A percentile compares a stretch with the other conserved stretches of the same genome.
These are phyloP conservation scores for Trichosporon faecale DNA, from an alignment of 1,284 basidiomycete genomes.

Conservation along the genomic window DNA sequence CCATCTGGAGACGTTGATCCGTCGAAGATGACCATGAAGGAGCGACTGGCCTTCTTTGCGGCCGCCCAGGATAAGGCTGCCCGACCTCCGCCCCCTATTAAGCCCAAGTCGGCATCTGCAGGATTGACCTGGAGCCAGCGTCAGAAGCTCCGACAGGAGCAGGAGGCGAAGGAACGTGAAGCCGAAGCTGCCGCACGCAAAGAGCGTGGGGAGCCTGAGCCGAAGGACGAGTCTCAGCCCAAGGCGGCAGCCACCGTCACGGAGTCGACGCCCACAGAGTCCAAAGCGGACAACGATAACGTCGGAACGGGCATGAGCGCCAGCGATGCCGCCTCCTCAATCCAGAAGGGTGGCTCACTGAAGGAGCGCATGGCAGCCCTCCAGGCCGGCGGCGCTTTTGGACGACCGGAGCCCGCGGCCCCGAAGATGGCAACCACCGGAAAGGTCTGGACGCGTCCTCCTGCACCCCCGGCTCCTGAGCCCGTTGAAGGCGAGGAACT, in stretches of 20 bases:
- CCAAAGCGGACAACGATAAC: conserved; percentile 13
- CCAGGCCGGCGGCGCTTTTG: conserved; percentile 71
- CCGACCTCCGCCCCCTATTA: conserved; percentile 58
- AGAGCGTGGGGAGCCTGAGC: conserved; percentile 16
- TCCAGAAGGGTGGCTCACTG: conserved; percentile 64
- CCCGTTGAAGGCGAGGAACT: conserved; percentile 47
- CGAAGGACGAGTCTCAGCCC: not conserved
- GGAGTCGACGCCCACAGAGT: not conserved
- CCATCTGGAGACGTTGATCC: conserved; percentile 25
- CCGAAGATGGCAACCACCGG: conserved; percentile 59
- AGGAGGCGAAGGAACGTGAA: conserved; percentile 47
- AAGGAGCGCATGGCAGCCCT: conserved; percentile 90
- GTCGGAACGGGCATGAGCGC: conserved; percentile 63
- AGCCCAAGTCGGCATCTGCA: conserved; percentile 62
- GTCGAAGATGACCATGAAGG: conserved; percentile 47
- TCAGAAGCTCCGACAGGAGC: conserved; percentile 50
- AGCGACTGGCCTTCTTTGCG: conserved; percentile 53
- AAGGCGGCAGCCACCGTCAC: conserved; percentile 13
- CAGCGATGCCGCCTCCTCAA: conserved; percentile 76
- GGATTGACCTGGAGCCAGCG: conserved; percentile 56
- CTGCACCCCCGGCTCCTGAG: conserved; percentile 54
- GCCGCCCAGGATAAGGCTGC: conserved; percentile 38
- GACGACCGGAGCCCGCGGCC: conserved; percentile 54
- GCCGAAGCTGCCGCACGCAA: conserved; percentile 19
- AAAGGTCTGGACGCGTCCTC: conserved; percentile 67